Base-by-base conservation (phyloP, 495 filamentous ascomycete species). In the Hypoxylon subgilvum region DNA sequence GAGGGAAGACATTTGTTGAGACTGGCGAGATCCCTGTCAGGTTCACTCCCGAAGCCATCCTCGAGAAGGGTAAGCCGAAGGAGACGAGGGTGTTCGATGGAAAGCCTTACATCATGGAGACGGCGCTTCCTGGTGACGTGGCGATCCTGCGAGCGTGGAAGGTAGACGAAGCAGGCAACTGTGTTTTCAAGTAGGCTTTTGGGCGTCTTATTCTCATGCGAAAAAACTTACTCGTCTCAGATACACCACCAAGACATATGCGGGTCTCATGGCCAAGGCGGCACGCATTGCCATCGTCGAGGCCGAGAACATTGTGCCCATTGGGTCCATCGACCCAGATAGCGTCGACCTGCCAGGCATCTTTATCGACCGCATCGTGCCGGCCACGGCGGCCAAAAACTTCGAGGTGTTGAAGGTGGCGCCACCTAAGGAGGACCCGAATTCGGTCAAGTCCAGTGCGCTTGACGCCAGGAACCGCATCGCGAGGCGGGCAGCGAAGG, bases 261-360 rank as follows among this genome's bases (percentile, higher is more conserved):
- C 73, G 4, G 73, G 76, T 4, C 70, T 84, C 27, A 83, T 84
- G 80, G 85, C 82, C 38, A 86, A 86, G 69, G 85, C 85, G 0
- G 85, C 85, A 3, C 79, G 72, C 57, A 61, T 86, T 16, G 78
- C 84, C 45, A 86, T 88, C 40, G 85, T 88, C 3, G 85, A 88
- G 61, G 85, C 85, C n/a, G 85, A 88, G 65, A 70, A 88, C 54
- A 86, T 88, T 59, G 85, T 88, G 21, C 78, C 80, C 7, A 65
- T 81, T 0, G 84, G 85, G 21, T 75, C 79, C 32, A 82, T 88
- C 19, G 76, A 80, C 41, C 81, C 84, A 4, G 76, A 80, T 44
- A 74, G 78, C 9, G 79, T 87, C 4, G 76, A 87, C 59, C 75
- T 88, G 10, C 83, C 82, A 2, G 85, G 85, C 4, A 85, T 88